Conservation (phyloP, 2,329 filamentous ascomycete genomes). For the Pestalotiopsis fici region DNA sequence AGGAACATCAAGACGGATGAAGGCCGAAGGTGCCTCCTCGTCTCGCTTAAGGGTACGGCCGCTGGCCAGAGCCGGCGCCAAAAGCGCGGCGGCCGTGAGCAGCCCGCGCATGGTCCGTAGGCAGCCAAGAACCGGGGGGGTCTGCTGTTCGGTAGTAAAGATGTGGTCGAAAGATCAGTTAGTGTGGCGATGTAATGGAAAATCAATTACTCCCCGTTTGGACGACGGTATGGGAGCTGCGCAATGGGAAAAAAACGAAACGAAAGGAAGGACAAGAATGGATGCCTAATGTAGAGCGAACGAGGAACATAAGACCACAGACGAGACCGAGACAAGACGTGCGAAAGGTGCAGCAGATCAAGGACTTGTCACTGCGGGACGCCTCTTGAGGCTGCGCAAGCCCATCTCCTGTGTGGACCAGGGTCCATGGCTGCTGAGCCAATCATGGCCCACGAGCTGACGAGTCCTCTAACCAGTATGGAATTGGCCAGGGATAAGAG, state of each 20-base stretch:
- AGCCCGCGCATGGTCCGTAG: conserved; percentile 35
- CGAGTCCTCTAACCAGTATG: conserved; percentile 28
- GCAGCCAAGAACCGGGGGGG: conserved; percentile 15
- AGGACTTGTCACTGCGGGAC: conserved; percentile 10
- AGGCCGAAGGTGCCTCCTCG: conserved; percentile 19
- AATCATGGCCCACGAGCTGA: conserved; percentile 29
- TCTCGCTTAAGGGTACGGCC: conserved; percentile 15
- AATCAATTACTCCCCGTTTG: neutral
- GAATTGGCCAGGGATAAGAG: conserved; percentile 6
- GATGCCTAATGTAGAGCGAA: neutral
- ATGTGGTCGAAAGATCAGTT: neutral
- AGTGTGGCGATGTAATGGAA: conserved; percentile 15
- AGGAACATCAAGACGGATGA: conserved; percentile 25
- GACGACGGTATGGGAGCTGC: neutral
- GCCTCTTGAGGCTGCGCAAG: conserved; percentile 22
- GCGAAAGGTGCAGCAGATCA: conserved; percentile 13
- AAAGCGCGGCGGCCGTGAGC: conserved; percentile 31
- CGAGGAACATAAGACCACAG: conserved; percentile 12
- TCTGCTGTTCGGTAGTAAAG: neutral
- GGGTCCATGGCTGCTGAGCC: conserved; percentile 16
- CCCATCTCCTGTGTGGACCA: conserved; percentile 14
- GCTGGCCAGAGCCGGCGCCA: conserved; percentile 35
- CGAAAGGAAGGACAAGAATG: conserved; percentile 4
- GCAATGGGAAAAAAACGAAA: neutral
- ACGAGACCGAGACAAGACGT: neutral